Conservation (phyloP, 306 rosid genomes). For the Castanea mollissima region DNA sequence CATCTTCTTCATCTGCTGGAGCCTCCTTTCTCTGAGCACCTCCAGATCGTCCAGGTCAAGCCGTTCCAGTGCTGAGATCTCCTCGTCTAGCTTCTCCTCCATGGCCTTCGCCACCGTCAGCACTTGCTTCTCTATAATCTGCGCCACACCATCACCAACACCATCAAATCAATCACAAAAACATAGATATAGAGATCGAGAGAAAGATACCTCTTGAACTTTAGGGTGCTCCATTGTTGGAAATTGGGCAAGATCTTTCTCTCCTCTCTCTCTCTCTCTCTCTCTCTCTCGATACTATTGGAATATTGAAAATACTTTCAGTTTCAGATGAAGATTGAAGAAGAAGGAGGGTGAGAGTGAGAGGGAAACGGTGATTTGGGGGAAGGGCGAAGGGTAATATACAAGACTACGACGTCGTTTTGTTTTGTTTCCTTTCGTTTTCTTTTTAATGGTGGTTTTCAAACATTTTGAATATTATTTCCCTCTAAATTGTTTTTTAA, state of each 20-base stretch:
- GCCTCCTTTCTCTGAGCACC: conserved; percentile 78
- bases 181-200: not conserved
- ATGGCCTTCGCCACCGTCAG: conserved; percentile 82
- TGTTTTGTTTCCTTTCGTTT: too few relatives aligned
- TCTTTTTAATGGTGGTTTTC: too few relatives aligned
- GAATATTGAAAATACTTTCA: not conserved
- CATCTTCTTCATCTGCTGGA: conserved; percentile 97
- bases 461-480: too few relatives aligned
- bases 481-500: too few relatives aligned
- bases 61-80: conserved; percentile 85
- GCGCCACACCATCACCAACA: not conserved
- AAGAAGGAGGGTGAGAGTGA: not conserved
- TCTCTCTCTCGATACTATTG: not conserved
- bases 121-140: conserved; percentile 78
- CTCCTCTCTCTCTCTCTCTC: too few relatives aligned
- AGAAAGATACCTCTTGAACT: conserved; percentile 58
- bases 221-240: conserved; percentile 57
- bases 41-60: conserved; percentile 78
- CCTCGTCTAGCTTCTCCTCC: conserved; percentile 87
- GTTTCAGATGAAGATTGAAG: too few relatives aligned
- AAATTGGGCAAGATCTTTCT: conserved; percentile 21
- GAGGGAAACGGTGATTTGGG: not conserved
- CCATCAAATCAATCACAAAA: too few relatives aligned
- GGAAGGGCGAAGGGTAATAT: not conserved
- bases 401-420: not conserved